Base-by-base conservation (phyloP, 2,329 filamentous ascomycete genomes). In the Ceratocystis colombiana region DNA sequence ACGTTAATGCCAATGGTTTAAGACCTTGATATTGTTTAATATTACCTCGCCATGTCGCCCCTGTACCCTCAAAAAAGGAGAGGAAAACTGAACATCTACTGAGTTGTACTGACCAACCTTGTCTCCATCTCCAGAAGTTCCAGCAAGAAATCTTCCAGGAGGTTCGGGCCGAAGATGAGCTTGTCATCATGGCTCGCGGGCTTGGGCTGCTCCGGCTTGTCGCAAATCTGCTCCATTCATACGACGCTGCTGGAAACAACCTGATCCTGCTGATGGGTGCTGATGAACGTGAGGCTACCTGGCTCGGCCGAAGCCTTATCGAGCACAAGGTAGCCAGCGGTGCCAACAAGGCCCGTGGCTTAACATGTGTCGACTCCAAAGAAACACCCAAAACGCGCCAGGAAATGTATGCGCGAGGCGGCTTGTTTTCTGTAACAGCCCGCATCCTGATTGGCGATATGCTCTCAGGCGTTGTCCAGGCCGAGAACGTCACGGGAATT, bases 121-220 rank as follows among this genome's bases (percentile, higher is more conserved):
- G 7, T 20, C 22, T 2, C 8, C n/a, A 10, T 25, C 22, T 28
- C 33, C 44, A 88, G 85, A 81, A 91, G 80, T 99, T 95, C 76
- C 94, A 99, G 79, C 92, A 97, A 79, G 88, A 90, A 73, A 85
- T 97, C 72, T 97, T 97, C 79, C 90, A 89, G 75, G 89, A 94
- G 77, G 85, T 96, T 70, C 88, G 90, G 69, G 80, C 85, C 68
- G 89, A 96, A 78, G 94, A 99, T 88, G 88, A 95, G 76, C 86
- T 99, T 70, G 88, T 97, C 72, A 82, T 99, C 65, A 83, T 97
- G 66, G 94, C 93, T 53, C 89, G 90, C 64, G 94, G 94, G 71
- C 86, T 99, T 61, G 94, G 94, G 71, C 86, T 97, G 59, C 84
- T 96, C 74, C 90, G 91, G 70, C 84, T 99, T 67, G 84, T 96